Evolutionary conservation across 352 stramenopile species (phyloP), one percentile per base, ranked within the genome.

Genomic region (Globisporangium radiosum): DNA sequence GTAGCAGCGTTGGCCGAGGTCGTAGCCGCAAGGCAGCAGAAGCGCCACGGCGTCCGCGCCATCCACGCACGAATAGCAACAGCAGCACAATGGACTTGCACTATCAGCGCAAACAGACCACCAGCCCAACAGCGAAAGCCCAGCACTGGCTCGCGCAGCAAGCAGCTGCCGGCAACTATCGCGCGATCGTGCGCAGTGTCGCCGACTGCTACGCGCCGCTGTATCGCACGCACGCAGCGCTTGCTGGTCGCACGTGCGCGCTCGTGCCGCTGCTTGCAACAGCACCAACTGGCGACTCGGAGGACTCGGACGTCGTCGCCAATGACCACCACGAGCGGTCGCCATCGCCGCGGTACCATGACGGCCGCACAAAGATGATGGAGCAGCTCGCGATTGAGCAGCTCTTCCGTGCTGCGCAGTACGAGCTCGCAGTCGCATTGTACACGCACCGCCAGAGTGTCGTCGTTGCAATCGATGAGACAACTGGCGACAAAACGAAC

Each of bases 191-290:
- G 17, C 56, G 60, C 25, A 54, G 45, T 33, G 45, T 65, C 44
- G 52, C 52, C 15, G 59, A 65, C 52, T 62, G 59, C 44, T 65
- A 65, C 59, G 53, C 45, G 37, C 59, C 59, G 15, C 52, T 65
- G 37, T 65, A 52, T 37, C 47, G 52, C 4, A 47, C 43, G 9
- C 59, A 65, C 17, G 44, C 59, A 14, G 59, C 59, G 14, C 59
- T 65, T 14, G 33, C 13, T 7, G 52, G 13, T 3, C 25, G 4
- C 33, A 42, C 43, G 42, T 63, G 57, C 39, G 38, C 49, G 13
- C 19, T 63, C 4, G 42, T 38, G 7, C 17, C 49, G 55, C 47
- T 60, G 33, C 11, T 60, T 14, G 25, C 43, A 17, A 7, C 11
- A 4, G 43, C 43, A 47, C 43, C 10, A 47, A 14, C 17, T n/a